A percentile compares a stretch with the other conserved stretches of the same genome.
phyloP scores from a whole-genome alignment of 495 filamentous ascomycete genomes.

The Annulohypoxylon moriforme region DNA sequence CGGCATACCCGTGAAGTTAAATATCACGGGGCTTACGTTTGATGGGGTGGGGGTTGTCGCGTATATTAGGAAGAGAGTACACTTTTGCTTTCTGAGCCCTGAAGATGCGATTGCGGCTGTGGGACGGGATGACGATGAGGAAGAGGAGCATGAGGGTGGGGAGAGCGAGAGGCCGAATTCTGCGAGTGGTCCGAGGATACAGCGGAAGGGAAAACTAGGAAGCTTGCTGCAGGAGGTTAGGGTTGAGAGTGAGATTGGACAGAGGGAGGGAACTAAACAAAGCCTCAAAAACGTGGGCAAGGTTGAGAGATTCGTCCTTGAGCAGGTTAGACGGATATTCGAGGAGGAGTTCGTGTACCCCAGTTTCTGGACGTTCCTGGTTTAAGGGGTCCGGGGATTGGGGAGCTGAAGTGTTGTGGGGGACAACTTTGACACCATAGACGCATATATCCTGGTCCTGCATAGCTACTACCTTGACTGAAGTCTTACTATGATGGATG shows the following conservation, averaged over 20 bases:
- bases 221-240: conserved; percentile 89
- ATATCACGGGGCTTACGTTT: conserved; percentile 93
- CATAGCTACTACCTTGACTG: too few species aligned
- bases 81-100: conserved; percentile 91
- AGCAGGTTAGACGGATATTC: conserved; percentile 95
- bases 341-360: conserved; percentile 99
- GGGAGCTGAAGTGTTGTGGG: too few species aligned
- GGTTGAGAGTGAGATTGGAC: conserved; percentile 96
- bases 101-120: conserved; percentile 84
- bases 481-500: too few species aligned
- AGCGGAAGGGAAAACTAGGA: conserved; percentile 65
- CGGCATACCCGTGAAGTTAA: conserved; percentile 87
- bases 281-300: conserved; percentile 98
- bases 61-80: conserved; percentile 82
- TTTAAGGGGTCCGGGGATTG: too few species aligned
- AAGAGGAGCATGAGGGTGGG: conserved; percentile 41
- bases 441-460: too few species aligned
- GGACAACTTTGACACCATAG: too few species aligned
- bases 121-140: conserved; percentile 60
- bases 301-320: conserved; percentile 95
- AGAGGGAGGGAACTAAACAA: conserved; percentile 89
- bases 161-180: neutral
- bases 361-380: conserved; percentile 96
- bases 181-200: conserved; percentile 21
- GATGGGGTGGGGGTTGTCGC: conserved; percentile 93